Evolutionary conservation across 202 grass and related monocot genomes (phyloP), one percentile per base, ranked within the genome.

Genomic region (Sporobolus alterniflorus): DNA sequence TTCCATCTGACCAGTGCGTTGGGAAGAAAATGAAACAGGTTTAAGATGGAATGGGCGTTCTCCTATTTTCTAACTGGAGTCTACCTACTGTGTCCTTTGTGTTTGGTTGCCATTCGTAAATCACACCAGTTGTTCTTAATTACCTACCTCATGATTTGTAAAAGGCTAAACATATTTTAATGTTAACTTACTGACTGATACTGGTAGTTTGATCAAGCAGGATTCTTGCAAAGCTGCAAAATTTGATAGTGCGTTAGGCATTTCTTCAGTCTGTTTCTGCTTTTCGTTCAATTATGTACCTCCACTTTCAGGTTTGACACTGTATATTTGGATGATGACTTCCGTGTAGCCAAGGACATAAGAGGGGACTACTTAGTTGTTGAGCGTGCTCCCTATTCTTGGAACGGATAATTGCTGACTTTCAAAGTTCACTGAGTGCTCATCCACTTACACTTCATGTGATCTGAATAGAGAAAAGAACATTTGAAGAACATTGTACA

Each of bases 311-410:
- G 93, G 96, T 99, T 99, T 89, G 96, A 99, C 78, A 94, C 96
- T 18, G 86, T 99, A 68, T 98, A 99, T 90, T 80, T 96, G 67
- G 93, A 96, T 72, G 89, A 99, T 78, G 87, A 96, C 21, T 94
- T 99, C 71, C 91, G 88, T 47, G 93, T 96, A n/a, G 91, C 89
- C 26, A 96, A 99, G 88, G 93, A 94, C 73, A 96, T 99, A 82
- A 71, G 96, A 83, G 91, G 93, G 40, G 96, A 96, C 54, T 99
- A 96, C 83, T 84, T 99, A 61, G 91, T 99, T 55, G 97, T 96
- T 56, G 97, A 99, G 72, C 89, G 91, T 0, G 91, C 93, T 88
- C 91, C 91, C 44, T 99, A 99, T 88, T 92, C 84, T 79, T 96
- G 97, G 91, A 81, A 76, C 31, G 89, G 82, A 67, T 94, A 88